Evolutionary conservation across 2,329 filamentous ascomycete genomes (phyloP), one percentile per base, ranked within the genome.

Genomic region (Paecilomyces variotii): DNA sequence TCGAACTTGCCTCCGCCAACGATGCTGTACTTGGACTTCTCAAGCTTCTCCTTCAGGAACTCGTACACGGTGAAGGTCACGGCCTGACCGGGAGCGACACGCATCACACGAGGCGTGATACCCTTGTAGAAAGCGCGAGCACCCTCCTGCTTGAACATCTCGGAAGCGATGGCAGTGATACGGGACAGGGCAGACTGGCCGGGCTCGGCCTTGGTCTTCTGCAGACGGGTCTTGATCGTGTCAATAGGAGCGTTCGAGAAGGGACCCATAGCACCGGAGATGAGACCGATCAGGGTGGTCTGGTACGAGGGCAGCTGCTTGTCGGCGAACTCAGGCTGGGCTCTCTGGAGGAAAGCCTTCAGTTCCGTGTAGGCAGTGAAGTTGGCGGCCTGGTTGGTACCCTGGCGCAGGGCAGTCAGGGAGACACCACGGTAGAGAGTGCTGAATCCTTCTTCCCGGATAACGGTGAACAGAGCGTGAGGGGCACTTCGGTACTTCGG

Each of bases 401-500:
- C 94, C 80, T 99, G 94, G 59, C 94, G 85, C 67, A 99, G 82
- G 0, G 94, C 94, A 1, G 94, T 99, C 60, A 99, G 82, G 30
- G 89, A 91, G 4, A 99, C 94, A 72, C 94, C 94, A 60, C 94
- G 89, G 79, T 96, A 99, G 35, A 99, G 78, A 4, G 92, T 89
- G 58, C 90, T 86, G 65, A 89, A 74, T 0, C 95, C 95, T 76
- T 99, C 94, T 78, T 99, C 94, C 67, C 86, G 87, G 49, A 97
- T 79, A 58, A 99, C 91, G 4, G 92, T 97, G 79, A 95, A 96
- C 19, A 85, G 78, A 10, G 85, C 85, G 67, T 88, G 86, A 1
- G 91, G 91, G 27, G 93, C 93, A 76, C 96, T 97, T 73, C 93
- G 90, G 81, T 97, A 97, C 79, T 97, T 97, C 64, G 94, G 94